Evolutionary conservation across 1,139 yeast species (phyloP), one percentile per base, ranked within the genome.

Genomic region (Pichia kudriavzevii): DNA sequence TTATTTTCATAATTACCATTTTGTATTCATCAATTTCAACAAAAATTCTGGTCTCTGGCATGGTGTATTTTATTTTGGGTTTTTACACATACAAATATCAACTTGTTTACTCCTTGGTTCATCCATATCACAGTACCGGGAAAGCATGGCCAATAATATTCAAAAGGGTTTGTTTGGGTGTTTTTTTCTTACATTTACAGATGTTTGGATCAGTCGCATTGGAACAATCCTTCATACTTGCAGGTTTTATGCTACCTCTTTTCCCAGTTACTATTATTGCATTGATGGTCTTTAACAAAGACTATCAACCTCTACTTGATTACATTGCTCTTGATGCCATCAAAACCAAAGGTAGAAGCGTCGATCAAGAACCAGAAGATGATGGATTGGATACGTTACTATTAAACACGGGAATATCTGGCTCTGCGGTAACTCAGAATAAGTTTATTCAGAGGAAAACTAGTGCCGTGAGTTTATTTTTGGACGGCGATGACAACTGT

Each of bases 141-240:
- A 75, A 74, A 46, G 75, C 75, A 5, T 77, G 83, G 83, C 81
- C 82, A 2, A 65, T 77, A 53, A 69, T 76, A 3, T 74, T 76
- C 42, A 61, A 78, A 43, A 58, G 83, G 32, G 67, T 75, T 4
- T 66, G 74, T 34, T 48, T 77, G 26, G 83, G 83, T 0, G 58
- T 76, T 20, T 57, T 75, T 10, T 66, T 77, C 33, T 69, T 77
- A 49, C 83, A 77, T 50, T 53, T 76, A 29, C 76, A 78, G 46
- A 76, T 76, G 81, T 71, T 77, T 52, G 84, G 84, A 23, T 73
- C 83, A 1, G 58, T 77, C 40, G 82, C 82, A 2, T 61, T 77
- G 40, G 81, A 76, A 47, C 75, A 72, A 35, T 79, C 81, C 0
- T 67, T 66, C 36, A 49, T 72, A 7, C 55, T 75, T 24, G 72